phyloP scores from a whole-genome alignment of 352 stramenopile genomes.

The Phytophthora brassicae region DNA sequence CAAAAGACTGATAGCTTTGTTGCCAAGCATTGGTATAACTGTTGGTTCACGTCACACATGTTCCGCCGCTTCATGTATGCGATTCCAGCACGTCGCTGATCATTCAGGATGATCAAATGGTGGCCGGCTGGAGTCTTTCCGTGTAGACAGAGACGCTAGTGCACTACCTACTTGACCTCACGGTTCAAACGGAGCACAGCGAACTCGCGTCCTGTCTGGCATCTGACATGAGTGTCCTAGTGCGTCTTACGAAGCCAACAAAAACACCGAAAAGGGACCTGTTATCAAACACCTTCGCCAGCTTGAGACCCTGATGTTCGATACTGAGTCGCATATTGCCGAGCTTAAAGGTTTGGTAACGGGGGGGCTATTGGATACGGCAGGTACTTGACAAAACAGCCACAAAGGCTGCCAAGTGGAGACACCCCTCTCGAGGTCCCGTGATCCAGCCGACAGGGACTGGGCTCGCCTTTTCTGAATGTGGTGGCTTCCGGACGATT shows the following conservation, averaged over 20 bases:
- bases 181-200: constrained; percentile 5
- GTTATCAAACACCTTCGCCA: constrained; percentile 3
- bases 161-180: constrained; percentile 10
- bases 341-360: not conserved
- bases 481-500: too few species aligned
- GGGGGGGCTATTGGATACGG: too few species aligned
- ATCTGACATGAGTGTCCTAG: constrained; percentile 11
- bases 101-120: constrained; percentile 17
- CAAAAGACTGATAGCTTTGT: not conserved
- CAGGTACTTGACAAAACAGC: not conserved
- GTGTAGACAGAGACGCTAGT: constrained; percentile 19
- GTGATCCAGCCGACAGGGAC: not conserved
- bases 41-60: constrained; percentile 12
- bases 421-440: not conserved
- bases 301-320: constrained; percentile 12
- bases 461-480: not conserved
- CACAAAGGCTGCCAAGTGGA: not conserved
- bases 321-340: not conserved
- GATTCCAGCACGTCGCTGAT: constrained; percentile 7
- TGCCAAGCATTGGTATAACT: constrained; percentile 11
- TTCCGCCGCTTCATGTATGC: constrained; percentile 17
- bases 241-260: not conserved
- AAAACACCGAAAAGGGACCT: constrained; percentile 3
- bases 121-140: constrained; percentile 13
- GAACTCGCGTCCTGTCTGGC: constrained; percentile 7